Evolutionary conservation across 148 eudicot genomes (phyloP).

Genomic region (Amaranthus palmeri): DNA sequence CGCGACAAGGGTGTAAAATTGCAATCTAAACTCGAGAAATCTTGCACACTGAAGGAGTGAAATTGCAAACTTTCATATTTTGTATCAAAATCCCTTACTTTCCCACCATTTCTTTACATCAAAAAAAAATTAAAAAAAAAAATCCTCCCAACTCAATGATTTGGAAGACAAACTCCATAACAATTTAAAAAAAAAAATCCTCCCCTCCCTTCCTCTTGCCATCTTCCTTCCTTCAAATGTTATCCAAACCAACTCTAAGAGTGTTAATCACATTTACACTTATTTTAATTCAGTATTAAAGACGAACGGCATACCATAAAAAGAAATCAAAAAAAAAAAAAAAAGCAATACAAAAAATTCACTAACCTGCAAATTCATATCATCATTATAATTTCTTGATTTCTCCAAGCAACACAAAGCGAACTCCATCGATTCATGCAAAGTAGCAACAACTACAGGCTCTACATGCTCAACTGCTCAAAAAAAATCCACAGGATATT

Average conservation of each 20-base stretch:
- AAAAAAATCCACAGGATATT: conserved; percentile 4
- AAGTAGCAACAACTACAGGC: conserved; percentile 56
- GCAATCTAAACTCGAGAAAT: too few species aligned
- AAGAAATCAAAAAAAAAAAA: not conserved
- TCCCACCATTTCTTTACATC: too few species aligned
- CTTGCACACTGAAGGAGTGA: too few species aligned
- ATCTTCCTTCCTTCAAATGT: too few species aligned
- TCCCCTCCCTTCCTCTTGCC: too few species aligned
- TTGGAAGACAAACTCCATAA: too few species aligned
- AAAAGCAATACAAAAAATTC: not conserved
- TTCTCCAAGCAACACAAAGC: conserved; percentile 80
- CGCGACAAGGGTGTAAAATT: too few species aligned
- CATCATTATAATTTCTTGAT: conserved; percentile 40
- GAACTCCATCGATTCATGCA: conserved; percentile 69
- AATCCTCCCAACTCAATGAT: too few species aligned
- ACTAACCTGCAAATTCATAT: conserved; percentile 68
- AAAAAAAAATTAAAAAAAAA: too few species aligned
- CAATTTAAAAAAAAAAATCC: too few species aligned
- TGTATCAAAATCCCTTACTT: too few species aligned
- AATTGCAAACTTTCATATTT: too few species aligned
- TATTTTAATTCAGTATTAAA: not conserved
- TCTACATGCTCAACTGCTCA: conserved; percentile 80
- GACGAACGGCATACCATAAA: not conserved
- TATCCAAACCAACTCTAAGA: not conserved
- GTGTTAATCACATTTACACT: not conserved